Percentiles rank a stretch among this genome's conserved stretches.
Conservation (phyloP, 176 grass and related monocot species). For the Avena atlantica region DNA sequence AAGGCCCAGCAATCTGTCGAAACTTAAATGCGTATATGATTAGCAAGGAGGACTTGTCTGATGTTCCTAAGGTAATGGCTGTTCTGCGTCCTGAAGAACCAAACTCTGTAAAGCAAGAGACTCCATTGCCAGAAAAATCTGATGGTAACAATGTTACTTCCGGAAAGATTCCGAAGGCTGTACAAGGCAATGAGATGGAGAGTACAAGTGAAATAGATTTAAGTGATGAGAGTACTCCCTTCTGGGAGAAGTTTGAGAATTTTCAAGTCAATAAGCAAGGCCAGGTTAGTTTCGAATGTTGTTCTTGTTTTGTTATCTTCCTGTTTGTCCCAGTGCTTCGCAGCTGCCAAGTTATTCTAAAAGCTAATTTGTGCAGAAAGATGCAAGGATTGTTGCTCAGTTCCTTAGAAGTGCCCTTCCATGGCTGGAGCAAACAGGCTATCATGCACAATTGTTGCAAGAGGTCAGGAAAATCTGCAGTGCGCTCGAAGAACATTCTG, state of each 20-base stretch:
- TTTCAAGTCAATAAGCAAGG: slow-evolving; percentile 42
- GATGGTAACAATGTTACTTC: neutral
- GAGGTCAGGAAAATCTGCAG: slow-evolving; percentile 32
- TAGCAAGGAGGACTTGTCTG: slow-evolving; percentile 38
- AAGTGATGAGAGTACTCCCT: neutral
- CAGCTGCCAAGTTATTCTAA: neutral
- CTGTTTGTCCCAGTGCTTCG: neutral
- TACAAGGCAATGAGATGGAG: neutral
- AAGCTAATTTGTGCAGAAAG: slow-evolving; percentile 40
- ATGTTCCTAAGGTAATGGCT: slow-evolving; percentile 39
- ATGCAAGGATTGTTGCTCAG: slow-evolving; percentile 25
- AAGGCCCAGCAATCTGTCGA: neutral
- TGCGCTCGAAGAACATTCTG: slow-evolving; percentile 26
- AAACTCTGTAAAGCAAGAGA: neutral
- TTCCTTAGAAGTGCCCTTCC: slow-evolving; percentile 38
- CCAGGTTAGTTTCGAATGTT: slow-evolving; percentile 43
- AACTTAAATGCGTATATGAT: slow-evolving; percentile 50
- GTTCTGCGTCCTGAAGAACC: slow-evolving; percentile 46
- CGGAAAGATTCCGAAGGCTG: neutral
- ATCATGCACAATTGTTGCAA: slow-evolving; percentile 38
- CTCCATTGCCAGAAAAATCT: neutral
- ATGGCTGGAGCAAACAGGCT: slow-evolving; percentile 37
- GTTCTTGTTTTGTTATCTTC: neutral
- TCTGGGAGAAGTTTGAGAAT: slow-evolving; percentile 48
- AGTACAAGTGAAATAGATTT: neutral